Evolutionary conservation across 257 asterid genomes (phyloP), one percentile per base, ranked within the genome.

Genomic region (Craterostigma plantagineum): DNA sequence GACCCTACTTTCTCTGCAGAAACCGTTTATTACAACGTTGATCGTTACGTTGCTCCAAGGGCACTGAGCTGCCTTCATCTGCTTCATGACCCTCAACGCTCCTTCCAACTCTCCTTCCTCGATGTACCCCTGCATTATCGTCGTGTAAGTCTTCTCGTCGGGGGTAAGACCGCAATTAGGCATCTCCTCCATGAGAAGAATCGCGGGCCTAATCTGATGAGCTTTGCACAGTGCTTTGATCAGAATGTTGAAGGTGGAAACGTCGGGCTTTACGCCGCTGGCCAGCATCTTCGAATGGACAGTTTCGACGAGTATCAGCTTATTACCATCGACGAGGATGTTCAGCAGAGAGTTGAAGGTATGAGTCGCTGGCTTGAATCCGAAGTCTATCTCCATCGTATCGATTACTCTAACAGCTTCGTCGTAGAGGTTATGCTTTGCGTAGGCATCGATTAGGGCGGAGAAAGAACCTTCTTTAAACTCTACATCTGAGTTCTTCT

Each of bases 151-250:
- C 72, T 63, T 82, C 73, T 82, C 97, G 61, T 87, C 97, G 3
- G 93, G 97, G 0, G 36, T 45, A 40, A 82, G 63, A 30, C 77
- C 83, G 12, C 71, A 63, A 35, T 54, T 58, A 11, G 80, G 61
- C 97, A 87, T 82, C 66, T 87, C 97, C 65, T 82, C 95, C 95
- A 82, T 76, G 75, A 82, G 56, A 75, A 87, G 43, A 51, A 87
- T 76, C 7, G 93, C 97, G 23, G 95, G 80, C 65, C 95, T 73
- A 55, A 79, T 79, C 42, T 87, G 97, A 54, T 87, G 93, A 10
- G 93, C 81, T 58, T 67, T 87, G 45, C 97, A 87, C 0, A 87
- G 48, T 9, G 93, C 97, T 67, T 87, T 87, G 39, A 82, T 79
- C 75, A 87, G 58, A 60, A 74, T 60, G 52, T 82, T 87, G 58